Evolutionary conservation across 371 early-diverging fungal genomes (phyloP), one percentile per base, ranked within the genome.

Genomic region (Apophysomyces sp.): DNA sequence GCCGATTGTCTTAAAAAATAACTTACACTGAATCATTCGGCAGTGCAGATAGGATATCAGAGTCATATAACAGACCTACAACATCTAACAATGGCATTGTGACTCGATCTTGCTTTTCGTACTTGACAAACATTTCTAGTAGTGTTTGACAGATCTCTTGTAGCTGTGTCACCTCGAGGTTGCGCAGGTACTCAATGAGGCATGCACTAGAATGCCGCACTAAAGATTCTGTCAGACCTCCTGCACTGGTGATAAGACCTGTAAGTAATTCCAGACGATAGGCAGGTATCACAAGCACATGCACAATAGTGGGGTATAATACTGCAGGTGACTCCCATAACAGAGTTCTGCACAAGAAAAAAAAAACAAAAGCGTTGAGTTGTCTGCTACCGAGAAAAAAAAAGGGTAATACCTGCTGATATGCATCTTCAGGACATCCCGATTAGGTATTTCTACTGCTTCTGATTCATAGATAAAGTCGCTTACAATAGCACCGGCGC

Each of bases 181-280:
- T 52, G 21, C 81, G 71, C 56, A 88, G 70, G 54, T 86, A 90
- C n/a, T 86, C 86, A 24, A 81, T 69, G 31, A 93, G 74, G 55
- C 81, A 83, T 3, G 82, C 55, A 40, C 90, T 88, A 12, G 92
- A 84, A 52, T 85, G 81, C 0, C 92, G 86, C n/a, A 91, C 93
- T 67, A 93, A 66, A 30, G 91, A 86, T 68, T 93, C 94, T 2
- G 92, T 86, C 53, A 92, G 62, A 5, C 93, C 93, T 52, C 93
- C 93, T 12, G 93, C 90, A 70, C 89, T 88, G 18, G 91, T 69
- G 28, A 92, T 80, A 8, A 92, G 64, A 0, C 94, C 94, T 24
- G 80, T 62, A 52, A 94, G 59, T 18, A 91, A 59, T 15, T 83
- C 81, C n/a, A 71, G 57, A 4, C 92, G 74, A 61, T 88, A 90